Evolutionary conservation across 2,329 filamentous ascomycete species (phyloP).

Genomic region (Cordyceps cicadae): DNA sequence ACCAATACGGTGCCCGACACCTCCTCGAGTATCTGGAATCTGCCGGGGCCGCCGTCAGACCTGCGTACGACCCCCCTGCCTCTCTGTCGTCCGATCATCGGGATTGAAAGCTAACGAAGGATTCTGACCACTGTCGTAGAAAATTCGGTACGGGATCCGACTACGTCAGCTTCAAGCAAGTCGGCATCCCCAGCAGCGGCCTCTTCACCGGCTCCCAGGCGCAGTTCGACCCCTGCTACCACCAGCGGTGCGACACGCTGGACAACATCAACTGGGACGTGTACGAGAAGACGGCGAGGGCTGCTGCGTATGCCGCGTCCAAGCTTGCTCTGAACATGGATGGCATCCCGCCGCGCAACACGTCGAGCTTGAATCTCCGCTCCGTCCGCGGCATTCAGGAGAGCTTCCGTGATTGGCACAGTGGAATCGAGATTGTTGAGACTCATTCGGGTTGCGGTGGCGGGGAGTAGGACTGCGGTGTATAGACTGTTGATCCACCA

Average conservation of each 20-base stretch:
- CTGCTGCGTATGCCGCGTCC: conserved; percentile 44
- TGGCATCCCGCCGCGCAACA: conserved; percentile 25
- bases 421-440: conserved; percentile 18
- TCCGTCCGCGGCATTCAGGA: conserved; percentile 19
- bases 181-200: conserved; percentile 32
- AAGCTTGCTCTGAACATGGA: conserved; percentile 28
- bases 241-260: conserved; percentile 32
- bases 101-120: too few species aligned
- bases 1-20: conserved; percentile 27
- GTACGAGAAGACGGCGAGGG: conserved; percentile 29
- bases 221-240: conserved; percentile 30
- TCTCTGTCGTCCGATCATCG: neutral
- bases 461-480: conserved; percentile 14
- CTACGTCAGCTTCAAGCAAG: conserved; percentile 32
- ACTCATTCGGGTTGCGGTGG: conserved; percentile 23
- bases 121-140: neutral
- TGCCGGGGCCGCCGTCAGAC: conserved; percentile 25
- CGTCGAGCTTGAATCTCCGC: conserved; percentile 21
- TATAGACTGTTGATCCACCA: neutral
- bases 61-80: conserved; percentile 19
- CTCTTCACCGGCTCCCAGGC: conserved; percentile 33
- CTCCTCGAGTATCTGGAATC: conserved; percentile 28
- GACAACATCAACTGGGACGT: conserved; percentile 34
- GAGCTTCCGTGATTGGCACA: conserved; percentile 20
- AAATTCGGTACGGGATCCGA: conserved; percentile 30